Percentiles rank a stretch among this genome's conserved stretches.
Conservation (phyloP, 148 eudicot genomes). For the Cornus florida region DNA sequence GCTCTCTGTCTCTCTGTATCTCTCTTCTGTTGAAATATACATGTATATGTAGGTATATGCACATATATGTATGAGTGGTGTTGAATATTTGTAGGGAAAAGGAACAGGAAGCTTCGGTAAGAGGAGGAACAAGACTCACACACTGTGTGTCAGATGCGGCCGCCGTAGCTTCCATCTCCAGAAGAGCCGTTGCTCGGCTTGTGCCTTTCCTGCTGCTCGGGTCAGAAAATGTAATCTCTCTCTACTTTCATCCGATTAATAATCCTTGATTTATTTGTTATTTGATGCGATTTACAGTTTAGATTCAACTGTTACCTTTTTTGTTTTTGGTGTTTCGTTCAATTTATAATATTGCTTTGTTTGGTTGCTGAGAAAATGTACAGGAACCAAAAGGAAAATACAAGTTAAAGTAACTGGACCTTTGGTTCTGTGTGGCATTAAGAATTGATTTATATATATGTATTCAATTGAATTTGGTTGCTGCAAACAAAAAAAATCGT, state of each 20-base stretch:
- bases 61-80: background rate
- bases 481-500: too few species aligned
- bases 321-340: too few species aligned
- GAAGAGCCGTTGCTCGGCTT: slow-evolving; percentile 58
- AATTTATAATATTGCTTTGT: background rate
- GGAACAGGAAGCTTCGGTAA: slow-evolving; percentile 61
- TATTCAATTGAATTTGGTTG: too few species aligned
- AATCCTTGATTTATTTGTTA: background rate
- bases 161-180: slow-evolving; percentile 61
- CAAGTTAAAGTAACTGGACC: background rate
- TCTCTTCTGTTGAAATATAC: background rate
- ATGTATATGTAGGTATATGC: background rate
- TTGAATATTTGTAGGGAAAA: slow-evolving; percentile 30
- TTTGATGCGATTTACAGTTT: background rate
- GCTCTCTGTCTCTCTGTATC: background rate
- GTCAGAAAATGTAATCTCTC: slow-evolving; percentile 37
- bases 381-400: background rate
- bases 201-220: slow-evolving; percentile 58
- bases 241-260: background rate
- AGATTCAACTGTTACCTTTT: too few species aligned
- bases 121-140: slow-evolving; percentile 72
- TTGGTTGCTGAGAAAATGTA: background rate
- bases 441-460: too few species aligned
- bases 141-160: slow-evolving; percentile 59
- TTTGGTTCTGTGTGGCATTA: too few species aligned